Percentiles rank a stretch among this genome's conserved stretches.
Evolutionary conservation across 108 stramenopile species (phyloP).

Genomic region (Fragilaria radians): DNA sequence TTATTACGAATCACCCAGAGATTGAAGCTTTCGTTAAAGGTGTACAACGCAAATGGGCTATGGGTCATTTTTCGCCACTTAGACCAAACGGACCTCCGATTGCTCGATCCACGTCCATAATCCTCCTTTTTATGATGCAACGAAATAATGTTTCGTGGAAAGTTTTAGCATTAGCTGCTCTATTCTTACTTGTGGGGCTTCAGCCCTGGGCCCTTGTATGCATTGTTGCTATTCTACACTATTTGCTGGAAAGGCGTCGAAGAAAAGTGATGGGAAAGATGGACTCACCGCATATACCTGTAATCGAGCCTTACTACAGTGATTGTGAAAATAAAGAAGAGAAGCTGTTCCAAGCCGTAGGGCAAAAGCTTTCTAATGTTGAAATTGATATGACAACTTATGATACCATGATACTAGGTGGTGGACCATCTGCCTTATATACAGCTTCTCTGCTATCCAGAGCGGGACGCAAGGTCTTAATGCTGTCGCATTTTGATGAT

Average conservation of each 20-base stretch:
- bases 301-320: constrained; percentile 31
- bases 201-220: constrained; percentile 85
- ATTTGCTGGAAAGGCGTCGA: constrained; percentile 40
- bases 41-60: constrained; percentile 66
- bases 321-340: constrained; percentile 31
- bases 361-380: constrained; percentile 37
- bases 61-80: constrained; percentile 62
- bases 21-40: constrained; percentile 45
- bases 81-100: constrained; percentile 52
- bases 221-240: constrained; percentile 43
- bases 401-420: constrained; percentile 76
- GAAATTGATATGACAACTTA: constrained; percentile 34
- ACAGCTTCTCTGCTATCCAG: constrained; percentile 69
- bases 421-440: constrained; percentile 66
- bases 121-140: constrained; percentile 83
- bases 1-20: constrained; percentile 73
- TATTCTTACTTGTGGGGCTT: constrained; percentile 76
- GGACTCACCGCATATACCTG: constrained; percentile 20
- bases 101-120: constrained; percentile 49
- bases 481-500: constrained; percentile 53
- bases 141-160: constrained; percentile 52
- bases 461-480: constrained; percentile 67
- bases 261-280: constrained; percentile 34
- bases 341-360: constrained; percentile 51
- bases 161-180: constrained; percentile 41